Base-by-base conservation (phyloP, 106 monocot species). In the Platanthera guangdongensis region DNA sequence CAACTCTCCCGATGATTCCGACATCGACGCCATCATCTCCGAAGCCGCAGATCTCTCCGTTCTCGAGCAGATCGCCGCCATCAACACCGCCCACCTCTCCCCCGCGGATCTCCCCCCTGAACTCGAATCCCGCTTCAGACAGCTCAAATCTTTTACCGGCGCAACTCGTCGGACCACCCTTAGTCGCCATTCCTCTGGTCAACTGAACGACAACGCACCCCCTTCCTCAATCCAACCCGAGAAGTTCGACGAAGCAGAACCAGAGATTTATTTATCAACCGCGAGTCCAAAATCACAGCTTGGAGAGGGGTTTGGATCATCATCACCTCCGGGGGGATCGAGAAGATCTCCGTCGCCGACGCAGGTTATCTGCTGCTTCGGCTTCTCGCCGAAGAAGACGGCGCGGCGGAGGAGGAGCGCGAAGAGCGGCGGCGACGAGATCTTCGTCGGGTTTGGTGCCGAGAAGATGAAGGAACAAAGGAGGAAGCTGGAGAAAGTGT, bases 81-180 rank as follows among this genome's bases (percentile, higher is more conserved):
- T 91, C 83, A 91, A 91, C 88, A 86, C 83, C 52, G 79, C 85
- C 28, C 87, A 91, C 72, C 83, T 88, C 73, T 71, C 84, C 53
- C 78, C 76, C 73, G 64, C 83, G 75, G 11, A 67, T 14, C 88
- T 91, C 52, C 84, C 91, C 13, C n/a, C 83, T 71, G 67, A 82
- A 63, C 74, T 91, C 77, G 91, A 91, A 14, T 47, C 78, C 71
- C 85, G 88, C 5, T 88, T 88, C 82, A 73, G 80, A 8, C 84
- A 84, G 80, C 91, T 91, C 84, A 88, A 88, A 30, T 86, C 91
- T 16, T 82, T 91, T 48, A 88, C 87, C 5, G 45, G 7, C 32
- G 9, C 49, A 59, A 64, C 22, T 48, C 64, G 8, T 52, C 19
- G 12, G 19, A 28, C 22, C 10, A 21, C 11, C 0, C 10, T 49